Evolutionary conservation across 1,139 yeast genomes (phyloP), one percentile per base, ranked within the genome.

Genomic region (Saccharomycopsis crataegensis): DNA sequence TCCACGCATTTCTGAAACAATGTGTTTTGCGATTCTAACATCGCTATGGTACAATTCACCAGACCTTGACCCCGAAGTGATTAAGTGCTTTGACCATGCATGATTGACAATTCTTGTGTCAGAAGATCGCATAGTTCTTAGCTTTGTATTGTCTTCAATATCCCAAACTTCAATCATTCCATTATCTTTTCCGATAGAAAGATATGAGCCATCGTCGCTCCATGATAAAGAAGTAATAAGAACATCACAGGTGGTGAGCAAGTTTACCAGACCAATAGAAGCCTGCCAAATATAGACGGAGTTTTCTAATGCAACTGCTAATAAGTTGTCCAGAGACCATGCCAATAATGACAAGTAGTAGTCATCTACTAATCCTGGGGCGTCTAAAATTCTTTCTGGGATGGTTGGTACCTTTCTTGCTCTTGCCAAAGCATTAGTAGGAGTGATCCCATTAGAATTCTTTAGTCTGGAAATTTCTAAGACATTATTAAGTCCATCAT

Each of bases 151-250:
- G 14, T 87, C 79, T 62, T 87, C 96, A 47, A 88, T 85, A 67
- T 94, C 99, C 96, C 98, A 93, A 57, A 93, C 86, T 68, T 93
- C 96, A 41, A 91, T 75, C 40, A 80, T 73, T 1, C 99, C 99
- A 63, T 87, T 89, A 53, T 84, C 86, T 61, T 81, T 78, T 8
- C 97, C 98, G 46, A 94, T 80, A 0, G 96, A 83, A 28, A 93
- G 73, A 64, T 90, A 93, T 14, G 86, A 82, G 6, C 96, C 95
- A 68, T 93, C 98, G 43, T 85, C 86, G 7, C 96, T 86, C 98
- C 99, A 94, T 62, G 82, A 77, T 12, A 93, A 76, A 37, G 96
- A 85, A 1, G 96, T 77, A 3, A 91, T 86, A 40, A 71, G 60
- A 22, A 74, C 70, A 53, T 77, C 78, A 52, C 86, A 76, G 60